Percentiles rank a stretch among this genome's conserved stretches.
Evolutionary conservation across 768 basidiomycete species (phyloP).

Genomic region (Myochromella boudieri): DNA sequence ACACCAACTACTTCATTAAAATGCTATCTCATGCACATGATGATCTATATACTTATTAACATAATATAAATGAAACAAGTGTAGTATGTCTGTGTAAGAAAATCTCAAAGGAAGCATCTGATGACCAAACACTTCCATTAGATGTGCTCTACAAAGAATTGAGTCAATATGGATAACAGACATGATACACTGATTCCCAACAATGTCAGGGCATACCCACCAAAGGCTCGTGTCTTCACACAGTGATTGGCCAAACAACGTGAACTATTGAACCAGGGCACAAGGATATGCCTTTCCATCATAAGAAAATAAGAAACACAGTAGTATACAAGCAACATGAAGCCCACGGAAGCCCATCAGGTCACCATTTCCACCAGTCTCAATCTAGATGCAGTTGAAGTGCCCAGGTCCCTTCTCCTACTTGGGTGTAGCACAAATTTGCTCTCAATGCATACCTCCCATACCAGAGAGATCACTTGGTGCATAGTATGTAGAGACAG

Average conservation of each 20-base stretch:
- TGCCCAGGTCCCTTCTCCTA: too few relatives aligned
- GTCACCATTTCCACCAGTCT: too few relatives aligned
- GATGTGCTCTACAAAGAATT: constrained; percentile 17
- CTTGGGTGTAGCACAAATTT: too few relatives aligned
- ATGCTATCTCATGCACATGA: constrained; percentile 3
- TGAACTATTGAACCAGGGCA: constrained; percentile 25
- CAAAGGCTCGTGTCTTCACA: constrained; percentile 22
- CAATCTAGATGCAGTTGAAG: too few relatives aligned
- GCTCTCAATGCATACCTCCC: too few relatives aligned
- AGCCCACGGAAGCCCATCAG: too few relatives aligned
- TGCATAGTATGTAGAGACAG: too few relatives aligned
- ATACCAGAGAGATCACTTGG: too few relatives aligned
- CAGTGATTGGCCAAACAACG: constrained; percentile 10
- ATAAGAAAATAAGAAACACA: constrained; percentile 23
- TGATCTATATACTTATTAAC: constrained; percentile 7
- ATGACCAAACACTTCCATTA: too few relatives aligned
- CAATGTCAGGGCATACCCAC: constrained; percentile 22
- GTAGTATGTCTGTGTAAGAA: background rate
- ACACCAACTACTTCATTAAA: too few relatives aligned
- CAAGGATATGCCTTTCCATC: constrained; percentile 19
- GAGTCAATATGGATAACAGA: constrained; percentile 18
- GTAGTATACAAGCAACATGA: constrained; percentile 18
- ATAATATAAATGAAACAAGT: constrained; percentile 2
- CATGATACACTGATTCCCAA: constrained; percentile 2
- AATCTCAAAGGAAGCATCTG: too few relatives aligned